Conservation (phyloP, 495 filamentous ascomycete species). For the Cenococcum geophilum region DNA sequence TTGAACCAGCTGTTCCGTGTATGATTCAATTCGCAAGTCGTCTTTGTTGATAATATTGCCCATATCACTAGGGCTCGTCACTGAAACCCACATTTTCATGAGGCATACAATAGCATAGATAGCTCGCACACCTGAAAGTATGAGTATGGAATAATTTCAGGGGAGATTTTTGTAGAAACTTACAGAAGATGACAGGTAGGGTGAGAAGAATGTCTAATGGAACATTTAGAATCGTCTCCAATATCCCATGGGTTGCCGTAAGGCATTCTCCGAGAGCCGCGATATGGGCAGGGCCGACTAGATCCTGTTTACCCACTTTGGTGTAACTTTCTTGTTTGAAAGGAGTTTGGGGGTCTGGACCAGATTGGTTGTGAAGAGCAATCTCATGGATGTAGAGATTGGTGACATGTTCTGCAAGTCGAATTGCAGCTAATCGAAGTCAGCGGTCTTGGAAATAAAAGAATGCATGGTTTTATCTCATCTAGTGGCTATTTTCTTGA, state of each 20-base stretch:
- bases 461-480: too few species aligned
- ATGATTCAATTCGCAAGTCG: slow-evolving; percentile 66
- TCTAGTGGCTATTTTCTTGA: too few species aligned
- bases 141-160: neutral
- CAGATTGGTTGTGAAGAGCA: slow-evolving; percentile 65
- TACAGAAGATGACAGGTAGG: slow-evolving; percentile 66
- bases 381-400: slow-evolving; percentile 85
- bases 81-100: slow-evolving; percentile 81
- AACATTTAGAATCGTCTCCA: slow-evolving; percentile 62
- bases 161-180: slow-evolving; percentile 6
- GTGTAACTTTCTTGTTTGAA: slow-evolving; percentile 20
- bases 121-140: slow-evolving; percentile 52
- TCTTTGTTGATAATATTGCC: slow-evolving; percentile 70
- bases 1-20: slow-evolving; percentile 60
- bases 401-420: slow-evolving; percentile 57
- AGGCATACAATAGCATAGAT: slow-evolving; percentile 79
- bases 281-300: slow-evolving; percentile 50
- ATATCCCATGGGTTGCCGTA: slow-evolving; percentile 62
- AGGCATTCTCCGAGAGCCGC: slow-evolving; percentile 67
- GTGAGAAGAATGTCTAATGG: slow-evolving; percentile 57
- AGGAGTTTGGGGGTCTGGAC: slow-evolving; percentile 50
- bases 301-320: slow-evolving; percentile 17
- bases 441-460: slow-evolving; percentile 6
- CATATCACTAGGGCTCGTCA: slow-evolving; percentile 60
- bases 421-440: slow-evolving; percentile 47